Percentiles rank a stretch among this genome's conserved stretches.
Evolutionary conservation across 345 rosid species (phyloP).

Genomic region (Murraya paniculata): DNA sequence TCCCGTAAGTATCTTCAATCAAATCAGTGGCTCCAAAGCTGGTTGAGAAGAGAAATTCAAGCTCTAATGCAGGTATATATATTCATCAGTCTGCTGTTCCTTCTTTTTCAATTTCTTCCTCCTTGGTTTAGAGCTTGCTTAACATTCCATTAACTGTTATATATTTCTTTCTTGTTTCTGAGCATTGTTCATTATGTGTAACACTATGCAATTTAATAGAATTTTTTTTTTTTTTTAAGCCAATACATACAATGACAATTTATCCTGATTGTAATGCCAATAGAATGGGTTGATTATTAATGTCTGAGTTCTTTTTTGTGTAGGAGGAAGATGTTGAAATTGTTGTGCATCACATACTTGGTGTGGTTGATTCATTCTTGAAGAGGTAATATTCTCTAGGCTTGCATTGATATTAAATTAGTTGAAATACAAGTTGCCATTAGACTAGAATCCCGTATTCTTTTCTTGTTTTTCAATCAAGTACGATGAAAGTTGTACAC

Average conservation of each 20-base stretch:
- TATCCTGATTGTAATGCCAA: background rate
- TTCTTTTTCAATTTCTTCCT: background rate
- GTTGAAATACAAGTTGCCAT: background rate
- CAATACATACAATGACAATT: background rate
- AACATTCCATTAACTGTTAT: background rate
- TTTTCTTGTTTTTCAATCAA: background rate
- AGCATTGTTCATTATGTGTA: background rate
- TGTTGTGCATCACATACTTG: conserved; percentile 64
- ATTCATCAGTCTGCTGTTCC: background rate
- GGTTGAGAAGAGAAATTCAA: conserved; percentile 88
- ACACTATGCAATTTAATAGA: background rate
- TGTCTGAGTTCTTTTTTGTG: background rate
- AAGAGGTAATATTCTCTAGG: conserved; percentile 43
- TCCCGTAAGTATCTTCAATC: conserved; percentile 52
- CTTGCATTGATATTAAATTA: background rate
- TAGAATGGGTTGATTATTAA: background rate
- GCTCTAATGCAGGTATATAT: conserved; percentile 70
- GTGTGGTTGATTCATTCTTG: conserved; percentile 59
- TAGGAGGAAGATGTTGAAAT: conserved; percentile 83
- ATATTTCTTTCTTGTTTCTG: background rate
- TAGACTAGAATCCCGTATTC: background rate
- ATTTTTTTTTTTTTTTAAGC: too few species aligned
- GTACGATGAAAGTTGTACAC: background rate
- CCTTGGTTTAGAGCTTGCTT: background rate
- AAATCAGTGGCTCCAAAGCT: conserved; percentile 57